Evolutionary conservation across 192 early-diverging fungal species (phyloP), one percentile per base, ranked within the genome.

Genomic region (Radiomyces spectabilis): DNA sequence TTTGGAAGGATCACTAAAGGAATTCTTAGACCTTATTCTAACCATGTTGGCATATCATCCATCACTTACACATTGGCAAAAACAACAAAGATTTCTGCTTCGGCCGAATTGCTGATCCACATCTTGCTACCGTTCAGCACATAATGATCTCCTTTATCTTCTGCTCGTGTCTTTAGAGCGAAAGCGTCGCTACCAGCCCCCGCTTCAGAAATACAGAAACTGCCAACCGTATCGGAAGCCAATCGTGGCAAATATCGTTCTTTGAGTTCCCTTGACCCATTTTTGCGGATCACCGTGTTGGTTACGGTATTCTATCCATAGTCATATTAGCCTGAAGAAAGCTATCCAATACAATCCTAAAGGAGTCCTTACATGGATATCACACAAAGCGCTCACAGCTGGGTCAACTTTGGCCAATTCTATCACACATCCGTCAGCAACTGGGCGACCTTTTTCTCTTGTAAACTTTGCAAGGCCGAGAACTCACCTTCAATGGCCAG

Each of bases 341-440:
- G 5, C 5, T 5, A 6, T 5, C 5, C n/a, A 5, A 42, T 9
- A 19, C 19, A 19, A 13, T 8, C 5, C 19, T n/a, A 34, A 13
- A 3, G 12, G 13, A 7, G 65, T 31, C 32, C 57, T 35, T 66
- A 80, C 78, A 50, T 80, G 86, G 42, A 96, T 89, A 72, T 98
- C 95, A 65, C 91, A 92, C 53, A 88, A 61, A 13, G 89, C 91
- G 59, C 79, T 80, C 51, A 98, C 76, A 18, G 92, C 89, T 10
- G 95, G 88, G 61, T 98, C 95, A 35, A 97, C 76, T 72, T 92
- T 93, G 68, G 95, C 92, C 31, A 95, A 79, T 67, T 95, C 92
- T 85, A 21, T 51, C 19, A 24, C n/a, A n/a, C n/a, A n/a, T n/a
- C n/a, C n/a, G n/a, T n/a, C n/a, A n/a, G n/a, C n/a, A n/a, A n/a